These are phyloP conservation scores for Hypoxylon fragiforme DNA, from an alignment of 495 filamentous ascomycete genomes.

Conservation along the genomic window DNA sequence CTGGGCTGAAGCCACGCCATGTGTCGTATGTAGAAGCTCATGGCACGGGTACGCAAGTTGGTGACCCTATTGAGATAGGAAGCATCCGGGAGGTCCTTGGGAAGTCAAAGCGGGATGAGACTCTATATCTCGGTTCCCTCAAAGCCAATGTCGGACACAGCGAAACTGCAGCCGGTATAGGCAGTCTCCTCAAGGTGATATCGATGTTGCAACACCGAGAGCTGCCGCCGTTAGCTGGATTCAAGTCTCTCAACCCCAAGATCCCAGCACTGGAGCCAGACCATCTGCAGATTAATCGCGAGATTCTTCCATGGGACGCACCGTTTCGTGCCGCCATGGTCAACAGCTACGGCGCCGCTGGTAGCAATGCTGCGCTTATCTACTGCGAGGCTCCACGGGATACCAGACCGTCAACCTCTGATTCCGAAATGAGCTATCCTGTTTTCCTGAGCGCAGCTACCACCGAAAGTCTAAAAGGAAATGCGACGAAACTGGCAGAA, in stretches of 20 bases:
- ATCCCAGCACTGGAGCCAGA: conserved; percentile 41
- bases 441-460: conserved; percentile 18
- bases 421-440: conserved; percentile 9
- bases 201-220: conserved; percentile 52
- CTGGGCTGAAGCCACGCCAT: conserved; percentile 14
- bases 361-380: conserved; percentile 38
- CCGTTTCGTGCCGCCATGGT: conserved; percentile 21
- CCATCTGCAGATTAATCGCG: conserved; percentile 44
- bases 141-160: conserved; percentile 59
- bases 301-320: conserved; percentile 39
- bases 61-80: conserved; percentile 53
- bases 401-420: not conserved
- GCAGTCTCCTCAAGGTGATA: conserved; percentile 49
- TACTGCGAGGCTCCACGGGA: conserved; percentile 22
- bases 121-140: conserved; percentile 45
- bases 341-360: conserved; percentile 39
- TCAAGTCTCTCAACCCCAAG: conserved; percentile 46
- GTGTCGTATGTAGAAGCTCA: conserved; percentile 50
- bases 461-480: conserved; percentile 17
- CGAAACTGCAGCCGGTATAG: conserved; percentile 53
- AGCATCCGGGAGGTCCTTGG: conserved; percentile 43
- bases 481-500: conserved; percentile 26
- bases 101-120: conserved; percentile 16
- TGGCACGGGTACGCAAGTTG: conserved; percentile 50
- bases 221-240: conserved; percentile 50